Percentiles rank a stretch among this genome's conserved stretches.
phyloP scores from a whole-genome alignment of 495 filamentous ascomycete species.

The Niebla homalea region DNA sequence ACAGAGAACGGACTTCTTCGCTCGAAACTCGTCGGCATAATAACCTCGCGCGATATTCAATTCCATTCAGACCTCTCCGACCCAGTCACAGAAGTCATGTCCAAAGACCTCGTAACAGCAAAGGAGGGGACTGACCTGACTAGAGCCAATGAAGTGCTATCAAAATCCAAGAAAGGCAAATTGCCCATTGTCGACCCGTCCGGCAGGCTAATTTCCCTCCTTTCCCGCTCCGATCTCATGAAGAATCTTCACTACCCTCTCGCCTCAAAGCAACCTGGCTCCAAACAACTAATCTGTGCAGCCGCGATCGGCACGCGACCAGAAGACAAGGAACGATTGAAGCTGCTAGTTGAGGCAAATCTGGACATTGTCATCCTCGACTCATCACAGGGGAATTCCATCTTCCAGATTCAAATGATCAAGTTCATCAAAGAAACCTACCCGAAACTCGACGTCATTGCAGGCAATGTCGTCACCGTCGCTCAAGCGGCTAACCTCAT shows the following conservation, averaged over 20 bases:
- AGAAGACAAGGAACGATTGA: slow-evolving; percentile 76
- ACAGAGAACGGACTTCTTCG: slow-evolving; percentile 83
- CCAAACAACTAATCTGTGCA: slow-evolving; percentile 93
- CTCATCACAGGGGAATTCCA: slow-evolving; percentile 90
- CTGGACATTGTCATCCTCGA: slow-evolving; percentile 93
- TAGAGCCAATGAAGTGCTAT: slow-evolving; percentile 87
- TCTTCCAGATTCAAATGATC: slow-evolving; percentile 96
- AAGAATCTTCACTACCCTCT: slow-evolving; percentile 97
- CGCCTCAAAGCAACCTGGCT: slow-evolving; percentile 90
- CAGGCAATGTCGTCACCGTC: slow-evolving; percentile 92
- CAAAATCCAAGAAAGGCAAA: slow-evolving; percentile 97
- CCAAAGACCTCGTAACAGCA: slow-evolving; percentile 87
- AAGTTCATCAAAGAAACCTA: slow-evolving; percentile 81
- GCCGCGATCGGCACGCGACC: slow-evolving; percentile 91
- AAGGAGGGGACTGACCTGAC: slow-evolving; percentile 67
- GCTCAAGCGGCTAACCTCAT: slow-evolving; percentile 89
- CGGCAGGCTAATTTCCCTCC: slow-evolving; percentile 73
- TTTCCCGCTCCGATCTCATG: slow-evolving; percentile 93
- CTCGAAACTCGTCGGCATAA: slow-evolving; percentile 90
- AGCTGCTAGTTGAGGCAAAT: slow-evolving; percentile 82
- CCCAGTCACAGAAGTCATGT: slow-evolving; percentile 84
- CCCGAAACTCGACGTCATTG: slow-evolving; percentile 85
- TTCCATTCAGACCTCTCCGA: slow-evolving; percentile 61
- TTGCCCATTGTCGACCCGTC: slow-evolving; percentile 79
- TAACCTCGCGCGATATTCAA: slow-evolving; percentile 95